Percentiles rank a stretch among this genome's conserved stretches.
Conservation (phyloP, 352 stramenopile species). For the Globisporangium takayamanum region DNA sequence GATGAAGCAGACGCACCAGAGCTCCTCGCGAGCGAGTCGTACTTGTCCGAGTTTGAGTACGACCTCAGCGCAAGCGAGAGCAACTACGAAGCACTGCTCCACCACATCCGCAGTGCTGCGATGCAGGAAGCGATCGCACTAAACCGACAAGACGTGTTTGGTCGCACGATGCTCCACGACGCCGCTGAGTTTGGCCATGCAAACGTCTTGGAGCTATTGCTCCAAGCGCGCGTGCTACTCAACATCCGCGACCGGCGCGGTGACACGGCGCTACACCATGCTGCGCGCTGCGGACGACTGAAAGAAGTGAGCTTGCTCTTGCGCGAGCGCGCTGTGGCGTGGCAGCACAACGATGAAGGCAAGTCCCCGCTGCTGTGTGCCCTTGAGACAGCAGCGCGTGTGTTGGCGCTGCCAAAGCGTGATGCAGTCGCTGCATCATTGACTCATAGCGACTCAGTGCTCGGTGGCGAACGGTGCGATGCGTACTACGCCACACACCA, state of each 20-base stretch:
- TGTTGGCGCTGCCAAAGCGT: not conserved
- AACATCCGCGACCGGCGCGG: constrained; percentile 32
- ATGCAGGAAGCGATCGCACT: constrained; percentile 39
- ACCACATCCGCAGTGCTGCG: constrained; percentile 27
- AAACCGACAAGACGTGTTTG: constrained; percentile 43
- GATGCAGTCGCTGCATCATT: too few relatives aligned
- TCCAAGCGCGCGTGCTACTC: constrained; percentile 38
- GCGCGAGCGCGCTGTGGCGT: constrained; percentile 29
- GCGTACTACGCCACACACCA: constrained; percentile 32
- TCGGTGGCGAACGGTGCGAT: constrained; percentile 15
- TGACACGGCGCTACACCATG: constrained; percentile 52
- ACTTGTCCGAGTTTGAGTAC: constrained; percentile 56
- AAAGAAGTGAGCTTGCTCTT: constrained; percentile 52
- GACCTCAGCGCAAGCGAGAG: constrained; percentile 44
- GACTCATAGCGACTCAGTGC: not conserved
- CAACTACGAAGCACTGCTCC: constrained; percentile 51
- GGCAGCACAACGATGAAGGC: constrained; percentile 36
- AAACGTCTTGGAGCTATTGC: constrained; percentile 41
- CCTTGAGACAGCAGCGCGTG: constrained; percentile 34
- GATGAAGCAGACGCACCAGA: not conserved
- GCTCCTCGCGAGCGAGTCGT: constrained; percentile 24
- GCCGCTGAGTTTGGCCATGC: constrained; percentile 44
- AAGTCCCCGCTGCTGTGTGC: constrained; percentile 51
- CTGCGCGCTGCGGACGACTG: constrained; percentile 33
- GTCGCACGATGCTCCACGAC: constrained; percentile 60